Evolutionary conservation across 352 stramenopile species (phyloP), one percentile per base, ranked within the genome.

Genomic region (Stephanocyclus meneghinianus): DNA sequence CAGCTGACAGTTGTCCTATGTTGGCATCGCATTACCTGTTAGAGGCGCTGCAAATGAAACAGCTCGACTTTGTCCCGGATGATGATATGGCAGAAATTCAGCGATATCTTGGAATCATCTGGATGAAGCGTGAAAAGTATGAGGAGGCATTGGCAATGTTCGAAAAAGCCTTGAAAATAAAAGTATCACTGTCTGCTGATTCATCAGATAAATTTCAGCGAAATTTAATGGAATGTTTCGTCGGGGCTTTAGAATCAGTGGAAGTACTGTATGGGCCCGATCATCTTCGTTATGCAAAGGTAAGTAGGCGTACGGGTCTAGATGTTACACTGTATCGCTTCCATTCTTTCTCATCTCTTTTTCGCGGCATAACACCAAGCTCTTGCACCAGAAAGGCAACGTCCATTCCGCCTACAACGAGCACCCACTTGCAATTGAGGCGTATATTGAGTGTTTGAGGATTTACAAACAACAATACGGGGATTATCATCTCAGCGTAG

Each of bases 31-130:
- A 55, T 42, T 13, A 56, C 71, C 50, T 87, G 47, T 48, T 79
- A 37, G 82, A 88, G 56, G 77, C 82, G 18, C 68, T 88, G 57
- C 74, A 73, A n/a, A 84, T 88, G 75, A 88, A 88, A 84, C 57
- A 62, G 11, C 65, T 88, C 2, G 82, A 86, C 47, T 64, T 26
- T 44, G 55, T 84, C 45, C 60, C 63, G 26, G 77, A 88, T 75
- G 82, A 88, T 37, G 82, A 88, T 69, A 13, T 83, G 42, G 78
- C 82, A 78, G 82, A 88, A 86, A 88, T 88, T 64, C 68, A 84
- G 51, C 66, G 78, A 30, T 56, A 88, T 68, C 63, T 88, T 30
- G 82, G 82, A 44, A 86, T 82, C 1, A 83, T 88, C 66, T 84
- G 71, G 78, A 68, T 83, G 56, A 76, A 74, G 21, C 82, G 78